Evolutionary conservation across 768 basidiomycete genomes (phyloP).

Genomic region (Serendipita sp.): DNA sequence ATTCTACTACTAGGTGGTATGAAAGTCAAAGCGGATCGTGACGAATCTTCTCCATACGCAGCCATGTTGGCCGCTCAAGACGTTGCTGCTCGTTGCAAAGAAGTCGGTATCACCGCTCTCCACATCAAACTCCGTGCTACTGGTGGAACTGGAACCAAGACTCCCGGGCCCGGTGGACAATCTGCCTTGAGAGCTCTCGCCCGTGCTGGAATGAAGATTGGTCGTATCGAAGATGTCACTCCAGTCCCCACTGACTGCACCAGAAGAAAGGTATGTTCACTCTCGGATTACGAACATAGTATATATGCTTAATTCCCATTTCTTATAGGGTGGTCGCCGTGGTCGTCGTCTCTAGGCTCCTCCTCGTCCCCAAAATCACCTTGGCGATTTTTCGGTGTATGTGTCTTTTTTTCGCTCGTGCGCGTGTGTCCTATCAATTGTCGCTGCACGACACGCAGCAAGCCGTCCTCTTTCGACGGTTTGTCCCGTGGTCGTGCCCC

Average conservation of each 20-base stretch:
- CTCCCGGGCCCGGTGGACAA: constrained; percentile 97
- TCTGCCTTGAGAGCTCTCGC: constrained; percentile 95
- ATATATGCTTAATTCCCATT: constrained; percentile 6
- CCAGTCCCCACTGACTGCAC: constrained; percentile 96
- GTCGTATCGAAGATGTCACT: constrained; percentile 96
- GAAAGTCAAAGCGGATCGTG: constrained; percentile 99
- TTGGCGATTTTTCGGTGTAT: constrained; percentile 19
- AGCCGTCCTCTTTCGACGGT: constrained; percentile 30
- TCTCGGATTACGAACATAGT: not conserved
- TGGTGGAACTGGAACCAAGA: constrained; percentile 95
- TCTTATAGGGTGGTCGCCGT: constrained; percentile 82
- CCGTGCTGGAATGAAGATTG: constrained; percentile 95
- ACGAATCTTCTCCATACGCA: constrained; percentile 94
- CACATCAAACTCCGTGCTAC: constrained; percentile 99
- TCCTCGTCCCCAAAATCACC: not conserved
- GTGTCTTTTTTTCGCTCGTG: constrained; percentile 13
- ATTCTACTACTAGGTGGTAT: constrained; percentile 54
- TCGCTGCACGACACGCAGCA: constrained; percentile 84
- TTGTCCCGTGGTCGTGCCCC: constrained; percentile 62
- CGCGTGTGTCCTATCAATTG: constrained; percentile 27
- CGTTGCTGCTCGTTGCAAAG: constrained; percentile 88
- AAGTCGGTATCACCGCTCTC: constrained; percentile 95
- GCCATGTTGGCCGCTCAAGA: constrained; percentile 99
- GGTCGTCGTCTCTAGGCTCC: constrained; percentile 65
- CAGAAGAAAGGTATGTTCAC: constrained; percentile 66